Evolutionary conservation across 2,329 filamentous ascomycete genomes (phyloP).

Genomic region (Phaeoacremonium minimum): DNA sequence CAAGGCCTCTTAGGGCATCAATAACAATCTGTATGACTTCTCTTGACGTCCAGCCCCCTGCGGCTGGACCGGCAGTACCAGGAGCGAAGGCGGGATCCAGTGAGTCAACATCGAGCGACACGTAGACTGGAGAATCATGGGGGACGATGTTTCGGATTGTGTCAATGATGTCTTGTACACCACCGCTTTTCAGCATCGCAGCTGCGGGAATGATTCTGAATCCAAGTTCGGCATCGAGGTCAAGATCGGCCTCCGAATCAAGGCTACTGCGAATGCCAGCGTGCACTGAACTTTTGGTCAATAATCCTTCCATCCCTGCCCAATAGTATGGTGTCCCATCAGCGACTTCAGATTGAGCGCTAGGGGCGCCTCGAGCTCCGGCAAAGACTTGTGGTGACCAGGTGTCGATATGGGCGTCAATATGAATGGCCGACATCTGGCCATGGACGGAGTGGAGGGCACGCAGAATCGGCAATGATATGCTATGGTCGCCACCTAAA

Average conservation of each 20-base stretch:
- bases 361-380: neutral
- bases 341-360: neutral
- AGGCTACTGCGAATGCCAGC: neutral
- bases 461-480: constrained; percentile 20
- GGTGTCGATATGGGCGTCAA: constrained; percentile 21
- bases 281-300: neutral
- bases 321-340: neutral
- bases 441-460: constrained; percentile 20
- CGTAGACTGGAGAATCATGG: neutral
- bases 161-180: neutral
- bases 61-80: neutral
- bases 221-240: neutral
- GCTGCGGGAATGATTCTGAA: neutral
- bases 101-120: neutral
- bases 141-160: neutral
- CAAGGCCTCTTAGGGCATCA: neutral
- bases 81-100: neutral
- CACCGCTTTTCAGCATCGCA: neutral
- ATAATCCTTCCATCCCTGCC: neutral
- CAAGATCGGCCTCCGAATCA: neutral
- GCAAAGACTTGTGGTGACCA: constrained; percentile 5
- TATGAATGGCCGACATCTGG: constrained; percentile 21
- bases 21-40: neutral
- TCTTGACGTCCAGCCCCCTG: neutral
- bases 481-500: constrained; percentile 22